Base-by-base conservation (phyloP, 2,329 filamentous ascomycete species). In the Blastomyces parvus region DNA sequence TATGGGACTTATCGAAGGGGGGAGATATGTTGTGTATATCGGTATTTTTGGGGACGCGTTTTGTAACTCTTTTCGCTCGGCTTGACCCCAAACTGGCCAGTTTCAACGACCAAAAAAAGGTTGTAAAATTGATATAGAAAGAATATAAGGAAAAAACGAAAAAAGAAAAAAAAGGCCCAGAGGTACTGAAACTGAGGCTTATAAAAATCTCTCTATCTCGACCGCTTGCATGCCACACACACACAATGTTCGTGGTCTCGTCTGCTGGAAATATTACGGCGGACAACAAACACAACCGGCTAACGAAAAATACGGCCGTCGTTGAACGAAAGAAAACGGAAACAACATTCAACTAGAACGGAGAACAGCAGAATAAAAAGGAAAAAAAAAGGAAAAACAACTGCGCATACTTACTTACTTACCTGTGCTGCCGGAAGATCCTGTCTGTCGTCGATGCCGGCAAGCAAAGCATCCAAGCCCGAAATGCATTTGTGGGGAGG, bases 341-440 rank as follows among this genome's bases (percentile, higher is more conserved):
- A 22, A 38, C 19, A 59, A 19, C 38, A 48, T 17, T 3, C 30
- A 48, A 59, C 33, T 25, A 27, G n/a, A 42, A 38, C 30, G 4
- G 8, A 22, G 27, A 19, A 36, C 3, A 27, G 33, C 36, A 59
- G n/a, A 36, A 33, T 48, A 30, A 48, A 44, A 33, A 33, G 19
- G n/a, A 2, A 59, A 59, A 44, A 7, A 40, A 22, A 58, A 42
- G n/a, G n/a, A 42, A 38, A 19, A 22, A 27, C 19, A 30, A n/a
- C n/a, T 58, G 38, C 22, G 19, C 30, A 40, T 30, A 59, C 57
- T 33, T 59, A 46, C 42, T 42, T 30, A 59, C 57, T 33, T 59
- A 46, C 42, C 57, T 48, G 33, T 44, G 40, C 25, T 22, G 22
- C 25, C n/a, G 25, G 52, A 36, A 55, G 30, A n/a, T 48, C 7